Conservation (phyloP, 1,284 basidiomycete species). For the Ustilago sp. region DNA sequence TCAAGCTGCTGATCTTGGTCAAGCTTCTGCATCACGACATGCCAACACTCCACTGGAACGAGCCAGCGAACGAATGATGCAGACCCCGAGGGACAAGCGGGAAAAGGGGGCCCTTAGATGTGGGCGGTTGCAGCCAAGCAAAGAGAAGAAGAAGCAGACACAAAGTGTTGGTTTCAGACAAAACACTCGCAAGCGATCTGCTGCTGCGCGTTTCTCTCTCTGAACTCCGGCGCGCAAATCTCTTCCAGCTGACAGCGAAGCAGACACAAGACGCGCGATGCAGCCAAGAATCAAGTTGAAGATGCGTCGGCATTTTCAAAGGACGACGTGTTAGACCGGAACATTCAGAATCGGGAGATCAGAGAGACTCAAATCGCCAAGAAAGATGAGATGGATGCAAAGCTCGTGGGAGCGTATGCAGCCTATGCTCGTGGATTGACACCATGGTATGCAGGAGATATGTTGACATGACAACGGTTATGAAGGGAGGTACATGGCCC, state of each 20-base stretch:
- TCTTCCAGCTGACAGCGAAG: constrained; percentile 12
- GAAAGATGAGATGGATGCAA: no score
- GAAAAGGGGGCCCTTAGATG: neutral
- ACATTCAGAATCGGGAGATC: no score
- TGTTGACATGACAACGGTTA: no score
- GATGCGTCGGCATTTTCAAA: no score
- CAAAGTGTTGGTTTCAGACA: constrained; percentile 40
- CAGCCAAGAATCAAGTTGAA: constrained; percentile 5
- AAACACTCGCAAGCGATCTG: neutral
- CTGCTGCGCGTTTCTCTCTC: neutral
- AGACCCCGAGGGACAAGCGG: constrained; percentile 1
- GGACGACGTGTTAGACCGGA: no score
- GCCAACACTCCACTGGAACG: constrained; percentile 10
- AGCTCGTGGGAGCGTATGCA: no score
- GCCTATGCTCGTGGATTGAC: no score
- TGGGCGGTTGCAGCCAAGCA: constrained; percentile 24
- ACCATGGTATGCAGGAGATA: no score
- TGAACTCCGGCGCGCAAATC: constrained; percentile 2
- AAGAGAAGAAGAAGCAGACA: neutral
- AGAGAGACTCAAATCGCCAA: no score
- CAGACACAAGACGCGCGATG: neutral
- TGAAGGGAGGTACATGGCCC: no score
- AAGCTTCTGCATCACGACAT: constrained; percentile 18
- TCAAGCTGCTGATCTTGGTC: constrained; percentile 3
- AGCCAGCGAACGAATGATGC: constrained; percentile 1